phyloP scores from a whole-genome alignment of 2,329 filamentous ascomycete genomes.

The Capronia coronata region DNA sequence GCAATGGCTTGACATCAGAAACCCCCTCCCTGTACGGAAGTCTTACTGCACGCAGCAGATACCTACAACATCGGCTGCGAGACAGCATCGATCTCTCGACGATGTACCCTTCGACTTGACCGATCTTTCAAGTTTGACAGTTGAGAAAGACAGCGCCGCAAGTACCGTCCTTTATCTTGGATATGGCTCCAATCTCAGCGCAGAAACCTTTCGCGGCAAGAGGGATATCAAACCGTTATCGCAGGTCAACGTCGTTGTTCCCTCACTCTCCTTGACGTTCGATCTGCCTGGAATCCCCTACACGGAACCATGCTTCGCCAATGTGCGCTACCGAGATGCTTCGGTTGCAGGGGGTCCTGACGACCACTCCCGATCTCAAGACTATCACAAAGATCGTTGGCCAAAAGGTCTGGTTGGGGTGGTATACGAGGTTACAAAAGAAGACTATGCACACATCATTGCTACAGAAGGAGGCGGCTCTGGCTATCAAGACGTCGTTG shows the following conservation, averaged over 20 bases:
- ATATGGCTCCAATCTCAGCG: slow-evolving; percentile 84
- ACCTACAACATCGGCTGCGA: slow-evolving; percentile 14
- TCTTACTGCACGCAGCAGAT: slow-evolving; percentile 2
- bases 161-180: slow-evolving; percentile 70
- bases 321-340: slow-evolving; percentile 57
- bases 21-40: not conserved
- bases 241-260: slow-evolving; percentile 73
- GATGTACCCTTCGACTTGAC: slow-evolving; percentile 7
- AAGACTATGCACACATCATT: slow-evolving; percentile 80
- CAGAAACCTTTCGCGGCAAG: slow-evolving; percentile 68
- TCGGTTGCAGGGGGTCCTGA: slow-evolving; percentile 19
- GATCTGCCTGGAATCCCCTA: slow-evolving; percentile 83
- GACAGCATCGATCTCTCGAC: slow-evolving; percentile 18
- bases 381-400: slow-evolving; percentile 58
- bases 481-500: slow-evolving; percentile 75
- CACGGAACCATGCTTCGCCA: slow-evolving; percentile 85
- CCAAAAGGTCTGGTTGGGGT: slow-evolving; percentile 80
- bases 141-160: not conserved
- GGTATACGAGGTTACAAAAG: slow-evolving; percentile 83
- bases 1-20: slow-evolving; percentile 15
- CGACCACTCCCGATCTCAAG: slow-evolving; percentile 31
- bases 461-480: slow-evolving; percentile 82
- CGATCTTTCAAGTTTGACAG: not conserved
- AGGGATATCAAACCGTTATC: slow-evolving; percentile 77
- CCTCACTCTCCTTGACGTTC: slow-evolving; percentile 71